phyloP scores from a whole-genome alignment of 2,329 filamentous ascomycete genomes.

The Zelopaecilomyces penicillatus region DNA sequence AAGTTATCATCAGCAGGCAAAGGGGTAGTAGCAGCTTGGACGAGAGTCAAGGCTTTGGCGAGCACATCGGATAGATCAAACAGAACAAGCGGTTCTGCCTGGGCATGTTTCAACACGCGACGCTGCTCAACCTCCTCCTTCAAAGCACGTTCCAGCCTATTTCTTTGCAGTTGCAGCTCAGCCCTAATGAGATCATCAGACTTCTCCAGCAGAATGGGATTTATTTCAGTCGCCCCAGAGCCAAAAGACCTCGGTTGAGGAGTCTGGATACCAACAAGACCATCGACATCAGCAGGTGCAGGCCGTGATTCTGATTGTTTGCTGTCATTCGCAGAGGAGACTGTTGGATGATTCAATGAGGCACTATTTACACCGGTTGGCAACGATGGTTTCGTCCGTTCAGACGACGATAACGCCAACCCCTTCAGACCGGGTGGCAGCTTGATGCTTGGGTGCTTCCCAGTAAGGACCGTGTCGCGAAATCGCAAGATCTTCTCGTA shows the following conservation, averaged over 20 bases:
- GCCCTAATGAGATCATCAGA: conserved; percentile 76
- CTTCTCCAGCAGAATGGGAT: conserved; percentile 78
- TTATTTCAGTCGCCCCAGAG: conserved; percentile 57
- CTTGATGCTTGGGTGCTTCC: conserved; percentile 60
- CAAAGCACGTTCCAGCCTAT: conserved; percentile 69
- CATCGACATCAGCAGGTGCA: neutral
- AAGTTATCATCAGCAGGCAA: conserved; percentile 47
- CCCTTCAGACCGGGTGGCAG: conserved; percentile 34
- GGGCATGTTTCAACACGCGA: conserved; percentile 35
- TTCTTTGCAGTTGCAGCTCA: conserved; percentile 70
- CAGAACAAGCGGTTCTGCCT: conserved; percentile 50
- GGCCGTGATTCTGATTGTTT: neutral
- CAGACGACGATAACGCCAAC: conserved; percentile 9
- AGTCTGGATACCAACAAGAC: neutral
- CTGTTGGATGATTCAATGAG: neutral
- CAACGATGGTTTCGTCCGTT: conserved; percentile 3
- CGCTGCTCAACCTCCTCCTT: conserved; percentile 68
- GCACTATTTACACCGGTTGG: conserved; percentile 11
- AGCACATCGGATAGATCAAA: conserved; percentile 68
- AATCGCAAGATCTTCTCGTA: conserved; percentile 76
- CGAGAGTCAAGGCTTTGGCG: conserved; percentile 59
- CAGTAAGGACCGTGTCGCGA: conserved; percentile 71
- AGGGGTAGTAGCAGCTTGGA: conserved; percentile 58
- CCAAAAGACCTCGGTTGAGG: conserved; percentile 1
- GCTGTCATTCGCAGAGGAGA: neutral